Percentiles rank a stretch among this genome's conserved stretches.
Conservation (phyloP, 768 basidiomycete genomes). For the Leucosporidium scottii region DNA sequence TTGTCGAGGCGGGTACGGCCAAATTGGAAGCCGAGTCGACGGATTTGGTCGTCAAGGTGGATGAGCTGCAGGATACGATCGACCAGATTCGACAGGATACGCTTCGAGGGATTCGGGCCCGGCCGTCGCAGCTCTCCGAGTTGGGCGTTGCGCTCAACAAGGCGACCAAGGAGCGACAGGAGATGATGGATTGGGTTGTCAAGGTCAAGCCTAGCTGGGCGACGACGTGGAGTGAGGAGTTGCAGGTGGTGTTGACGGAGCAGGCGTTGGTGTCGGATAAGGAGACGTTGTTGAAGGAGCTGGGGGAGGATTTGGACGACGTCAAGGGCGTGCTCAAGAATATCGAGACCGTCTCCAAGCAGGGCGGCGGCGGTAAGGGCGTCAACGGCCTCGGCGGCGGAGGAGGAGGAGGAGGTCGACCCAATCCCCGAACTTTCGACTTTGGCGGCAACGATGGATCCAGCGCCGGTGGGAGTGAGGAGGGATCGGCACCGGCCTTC, state of each 20-base stretch:
- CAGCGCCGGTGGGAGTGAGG: conserved; percentile 34
- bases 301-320: conserved; percentile 89
- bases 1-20: conserved; percentile 84
- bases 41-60: conserved; percentile 81
- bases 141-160: conserved; percentile 67
- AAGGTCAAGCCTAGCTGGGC: conserved; percentile 95
- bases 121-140: conserved; percentile 49
- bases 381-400: not conserved
- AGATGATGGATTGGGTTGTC: conserved; percentile 75
- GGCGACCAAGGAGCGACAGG: conserved; percentile 56
- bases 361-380: conserved; percentile 58
- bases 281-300: conserved; percentile 78
- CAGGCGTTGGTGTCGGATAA: conserved; percentile 90
- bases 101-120: conserved; percentile 78
- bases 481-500: conserved; percentile 59
- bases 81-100: conserved; percentile 83
- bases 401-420: not conserved
- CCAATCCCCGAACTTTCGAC: not conserved
- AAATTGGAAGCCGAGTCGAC: conserved; percentile 85
- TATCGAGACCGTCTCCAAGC: conserved; percentile 66
- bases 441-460: no score
- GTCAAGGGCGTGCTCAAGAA: conserved; percentile 77
- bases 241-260: conserved; percentile 94
- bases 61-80: conserved; percentile 84
- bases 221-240: conserved; percentile 95